Percentiles rank a stretch among this genome's conserved stretches.
These are phyloP conservation scores for Cyberlindnera misumaiensis DNA, from an alignment of 805 yeast genomes.

Conservation along the genomic window DNA sequence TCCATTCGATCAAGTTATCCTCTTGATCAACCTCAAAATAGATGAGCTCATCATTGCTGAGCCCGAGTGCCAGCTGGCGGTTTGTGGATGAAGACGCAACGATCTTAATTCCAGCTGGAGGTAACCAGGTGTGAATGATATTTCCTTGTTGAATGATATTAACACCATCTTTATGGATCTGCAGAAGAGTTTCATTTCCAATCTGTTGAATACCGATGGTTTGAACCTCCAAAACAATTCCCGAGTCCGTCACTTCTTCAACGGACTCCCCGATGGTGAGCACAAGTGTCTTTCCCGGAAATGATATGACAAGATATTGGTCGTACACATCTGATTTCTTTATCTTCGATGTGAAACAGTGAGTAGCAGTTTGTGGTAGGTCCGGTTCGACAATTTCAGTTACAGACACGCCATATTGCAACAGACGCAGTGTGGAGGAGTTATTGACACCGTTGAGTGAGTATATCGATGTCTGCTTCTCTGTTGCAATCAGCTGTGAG, in stretches of 20 bases:
- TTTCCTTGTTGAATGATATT: constrained; percentile 40
- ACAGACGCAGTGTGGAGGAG: constrained; percentile 38
- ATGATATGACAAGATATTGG: constrained; percentile 58
- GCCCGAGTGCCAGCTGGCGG: constrained; percentile 61
- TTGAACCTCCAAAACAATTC: constrained; percentile 45
- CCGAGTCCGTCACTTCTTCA: constrained; percentile 65
- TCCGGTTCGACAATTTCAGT: constrained; percentile 67
- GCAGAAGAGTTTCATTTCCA: constrained; percentile 58
- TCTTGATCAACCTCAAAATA: constrained; percentile 74
- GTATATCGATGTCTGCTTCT: constrained; percentile 33
- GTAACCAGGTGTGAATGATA: constrained; percentile 56
- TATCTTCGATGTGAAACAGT: constrained; percentile 58
- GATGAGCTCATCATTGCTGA: constrained; percentile 68
- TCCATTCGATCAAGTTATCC: constrained; percentile 66
- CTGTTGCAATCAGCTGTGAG: constrained; percentile 27
- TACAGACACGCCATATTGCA: constrained; percentile 53
- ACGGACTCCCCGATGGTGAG: constrained; percentile 75
- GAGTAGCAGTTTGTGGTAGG: constrained; percentile 57
- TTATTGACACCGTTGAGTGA: constrained; percentile 37
- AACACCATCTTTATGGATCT: constrained; percentile 66
- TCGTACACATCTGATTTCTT: constrained; percentile 41
- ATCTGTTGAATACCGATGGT: constrained; percentile 68
- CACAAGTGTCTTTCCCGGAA: constrained; percentile 61
- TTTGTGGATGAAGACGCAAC: constrained; percentile 53
- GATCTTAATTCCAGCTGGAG: constrained; percentile 71